A percentile compares a stretch with the other conserved stretches of the same genome.
Conservation (phyloP, 768 basidiomycete species). For the Pleurotus sapidus region DNA sequence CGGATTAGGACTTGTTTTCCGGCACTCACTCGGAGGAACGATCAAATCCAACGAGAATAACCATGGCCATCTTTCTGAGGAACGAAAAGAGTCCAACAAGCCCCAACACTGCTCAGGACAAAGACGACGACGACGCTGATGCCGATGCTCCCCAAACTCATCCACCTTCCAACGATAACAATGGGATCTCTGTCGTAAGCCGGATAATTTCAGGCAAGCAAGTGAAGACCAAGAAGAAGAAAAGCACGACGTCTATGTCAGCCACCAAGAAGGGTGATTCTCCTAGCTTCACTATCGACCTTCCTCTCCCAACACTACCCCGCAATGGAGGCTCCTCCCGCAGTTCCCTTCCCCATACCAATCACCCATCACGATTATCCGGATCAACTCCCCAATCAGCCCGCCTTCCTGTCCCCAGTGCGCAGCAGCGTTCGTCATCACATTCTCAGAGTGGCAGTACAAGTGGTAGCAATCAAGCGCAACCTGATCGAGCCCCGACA, state of each 20-base stretch:
- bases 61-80: not conserved
- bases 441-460: conserved; percentile 4
- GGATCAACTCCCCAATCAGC: conserved; percentile 5
- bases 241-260: conserved; percentile 15
- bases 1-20: conserved; percentile 37
- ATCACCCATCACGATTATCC: not conserved
- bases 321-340: conserved; percentile 15
- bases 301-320: conserved; percentile 26
- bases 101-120: conserved; percentile 1
- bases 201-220: conserved; percentile 12
- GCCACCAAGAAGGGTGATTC: conserved; percentile 31
- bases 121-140: not conserved
- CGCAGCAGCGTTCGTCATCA: not conserved
- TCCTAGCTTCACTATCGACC: conserved; percentile 29
- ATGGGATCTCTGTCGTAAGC: conserved; percentile 1
- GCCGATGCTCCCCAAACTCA: not conserved
- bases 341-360: conserved; percentile 4
- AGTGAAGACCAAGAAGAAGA: conserved; percentile 35
- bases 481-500: not conserved
- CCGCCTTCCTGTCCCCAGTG: not conserved
- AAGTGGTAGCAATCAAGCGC: conserved; percentile 4
- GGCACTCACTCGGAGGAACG: conserved; percentile 27
- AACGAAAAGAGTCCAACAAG: conserved; percentile 2
- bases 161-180: not conserved
- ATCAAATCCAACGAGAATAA: not conserved